These are phyloP conservation scores for Tulasnella sp. DNA, from an alignment of 768 basidiomycete genomes.

Conservation along the genomic window DNA sequence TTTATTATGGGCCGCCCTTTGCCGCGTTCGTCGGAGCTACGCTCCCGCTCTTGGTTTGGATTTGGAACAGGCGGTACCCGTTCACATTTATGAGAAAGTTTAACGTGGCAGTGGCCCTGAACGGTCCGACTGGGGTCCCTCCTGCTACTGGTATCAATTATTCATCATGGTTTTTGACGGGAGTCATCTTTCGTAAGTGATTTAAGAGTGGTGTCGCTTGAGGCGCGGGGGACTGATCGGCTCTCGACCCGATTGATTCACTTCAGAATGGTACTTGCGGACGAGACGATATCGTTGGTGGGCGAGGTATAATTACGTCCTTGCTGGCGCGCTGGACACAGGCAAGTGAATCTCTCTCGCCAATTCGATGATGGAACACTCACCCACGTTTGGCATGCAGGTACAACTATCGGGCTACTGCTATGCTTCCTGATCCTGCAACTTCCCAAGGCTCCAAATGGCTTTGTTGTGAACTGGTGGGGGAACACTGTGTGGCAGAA, in stretches of 20 bases:
- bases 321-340: slow-evolving; percentile 37
- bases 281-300: slow-evolving; percentile 41
- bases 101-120: slow-evolving; percentile 38
- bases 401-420: slow-evolving; percentile 35
- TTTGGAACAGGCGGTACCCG: slow-evolving; percentile 32
- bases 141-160: slow-evolving; percentile 43
- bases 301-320: slow-evolving; percentile 45
- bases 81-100: background rate
- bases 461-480: slow-evolving; percentile 32
- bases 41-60: slow-evolving; percentile 38
- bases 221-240: background rate
- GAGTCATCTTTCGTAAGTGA: slow-evolving; percentile 39
- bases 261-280: slow-evolving; percentile 37
- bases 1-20: slow-evolving; percentile 37
- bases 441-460: slow-evolving; percentile 31
- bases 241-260: background rate
- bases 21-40: slow-evolving; percentile 36
- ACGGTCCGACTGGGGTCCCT: slow-evolving; percentile 36
- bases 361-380: background rate
- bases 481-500: slow-evolving; percentile 31
- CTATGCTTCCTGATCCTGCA: slow-evolving; percentile 39
- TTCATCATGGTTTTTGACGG: slow-evolving; percentile 36
- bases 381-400: background rate
- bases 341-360: background rate
- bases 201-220: background rate